A percentile compares a stretch with the other conserved stretches of the same genome.
phyloP scores from a whole-genome alignment of 2,329 filamentous ascomycete species.

The Hyphodiscus sp. region DNA sequence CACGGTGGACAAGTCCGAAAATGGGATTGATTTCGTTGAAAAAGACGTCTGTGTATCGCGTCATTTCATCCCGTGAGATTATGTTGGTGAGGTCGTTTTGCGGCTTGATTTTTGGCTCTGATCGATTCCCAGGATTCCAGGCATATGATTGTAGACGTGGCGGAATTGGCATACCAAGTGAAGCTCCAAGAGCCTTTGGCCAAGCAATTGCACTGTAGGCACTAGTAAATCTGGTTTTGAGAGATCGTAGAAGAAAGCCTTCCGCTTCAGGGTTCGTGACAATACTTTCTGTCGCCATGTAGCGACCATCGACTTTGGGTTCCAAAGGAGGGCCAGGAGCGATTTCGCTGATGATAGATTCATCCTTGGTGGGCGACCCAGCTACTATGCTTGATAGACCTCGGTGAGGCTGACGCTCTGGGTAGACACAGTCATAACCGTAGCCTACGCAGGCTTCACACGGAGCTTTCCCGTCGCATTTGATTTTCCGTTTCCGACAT shows the following conservation, averaged over 20 bases:
- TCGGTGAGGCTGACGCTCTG: neutral
- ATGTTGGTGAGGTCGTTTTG: conserved; percentile 19
- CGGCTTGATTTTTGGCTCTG: conserved; percentile 22
- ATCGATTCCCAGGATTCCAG: conserved; percentile 30
- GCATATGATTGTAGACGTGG: conserved; percentile 33
- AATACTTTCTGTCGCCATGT: neutral
- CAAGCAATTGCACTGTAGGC: conserved; percentile 30
- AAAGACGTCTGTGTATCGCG: conserved; percentile 27
- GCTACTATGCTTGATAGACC: neutral
- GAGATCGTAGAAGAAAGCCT: neutral
- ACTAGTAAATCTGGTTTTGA: conserved; percentile 16
- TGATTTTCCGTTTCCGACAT: conserved; percentile 35
- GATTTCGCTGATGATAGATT: neutral
- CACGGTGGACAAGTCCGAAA: conserved; percentile 29
- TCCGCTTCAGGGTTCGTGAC: neutral
- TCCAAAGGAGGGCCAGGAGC: neutral
- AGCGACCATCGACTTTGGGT: neutral
- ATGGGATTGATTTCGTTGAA: conserved; percentile 28
- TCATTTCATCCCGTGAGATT: conserved; percentile 24
- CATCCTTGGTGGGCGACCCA: neutral
- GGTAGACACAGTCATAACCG: conserved; percentile 1
- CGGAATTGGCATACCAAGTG: conserved; percentile 29
- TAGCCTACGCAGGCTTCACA: conserved; percentile 22
- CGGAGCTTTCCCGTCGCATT: conserved; percentile 37
- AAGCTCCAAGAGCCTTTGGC: conserved; percentile 28